phyloP scores from a whole-genome alignment of 2,329 filamentous ascomycete genomes.

The Fusarium aywerte region DNA sequence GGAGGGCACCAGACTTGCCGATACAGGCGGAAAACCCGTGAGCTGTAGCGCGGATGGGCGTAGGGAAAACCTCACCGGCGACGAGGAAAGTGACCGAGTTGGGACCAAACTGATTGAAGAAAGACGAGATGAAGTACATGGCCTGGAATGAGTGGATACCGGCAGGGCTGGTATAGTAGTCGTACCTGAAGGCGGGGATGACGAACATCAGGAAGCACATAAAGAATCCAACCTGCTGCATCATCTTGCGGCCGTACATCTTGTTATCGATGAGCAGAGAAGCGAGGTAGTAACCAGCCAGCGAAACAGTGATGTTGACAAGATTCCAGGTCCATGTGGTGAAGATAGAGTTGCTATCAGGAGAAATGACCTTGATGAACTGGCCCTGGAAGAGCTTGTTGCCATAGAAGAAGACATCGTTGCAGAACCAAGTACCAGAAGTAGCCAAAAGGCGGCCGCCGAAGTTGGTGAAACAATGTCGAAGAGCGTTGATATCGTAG shows the following conservation, averaged over 20 bases:
- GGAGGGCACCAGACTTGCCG: conserved; percentile 88
- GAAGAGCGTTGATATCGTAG: conserved; percentile 88
- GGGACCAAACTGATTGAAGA: conserved; percentile 99
- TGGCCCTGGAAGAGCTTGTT: conserved; percentile 97
- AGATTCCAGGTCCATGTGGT: conserved; percentile 92
- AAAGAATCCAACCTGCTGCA: conserved; percentile 94
- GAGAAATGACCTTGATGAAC: conserved; percentile 86
- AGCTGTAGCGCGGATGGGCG: conserved; percentile 89
- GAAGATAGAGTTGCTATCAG: conserved; percentile 77
- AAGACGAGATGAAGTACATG: conserved; percentile 97
- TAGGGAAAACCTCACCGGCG: conserved; percentile 95
- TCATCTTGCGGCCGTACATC: conserved; percentile 93
- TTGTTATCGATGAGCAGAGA: conserved; percentile 94
- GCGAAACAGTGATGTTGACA: conserved; percentile 86
- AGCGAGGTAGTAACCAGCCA: conserved; percentile 89
- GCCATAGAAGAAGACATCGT: conserved; percentile 98
- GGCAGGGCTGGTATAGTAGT: conserved; percentile 78
- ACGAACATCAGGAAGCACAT: conserved; percentile 95
- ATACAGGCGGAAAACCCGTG: conserved; percentile 94
- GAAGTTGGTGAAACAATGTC: conserved; percentile 82
- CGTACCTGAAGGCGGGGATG: conserved; percentile 87
- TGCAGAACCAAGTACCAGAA: conserved; percentile 90
- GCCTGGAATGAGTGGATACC: conserved; percentile 92
- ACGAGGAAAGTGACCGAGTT: conserved; percentile 97
- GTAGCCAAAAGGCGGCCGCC: conserved; percentile 88